A percentile compares a stretch with the other conserved stretches of the same genome.
These are phyloP conservation scores for Naganishia sp. DNA, from an alignment of 1,284 basidiomycete genomes.

Conservation along the genomic window DNA sequence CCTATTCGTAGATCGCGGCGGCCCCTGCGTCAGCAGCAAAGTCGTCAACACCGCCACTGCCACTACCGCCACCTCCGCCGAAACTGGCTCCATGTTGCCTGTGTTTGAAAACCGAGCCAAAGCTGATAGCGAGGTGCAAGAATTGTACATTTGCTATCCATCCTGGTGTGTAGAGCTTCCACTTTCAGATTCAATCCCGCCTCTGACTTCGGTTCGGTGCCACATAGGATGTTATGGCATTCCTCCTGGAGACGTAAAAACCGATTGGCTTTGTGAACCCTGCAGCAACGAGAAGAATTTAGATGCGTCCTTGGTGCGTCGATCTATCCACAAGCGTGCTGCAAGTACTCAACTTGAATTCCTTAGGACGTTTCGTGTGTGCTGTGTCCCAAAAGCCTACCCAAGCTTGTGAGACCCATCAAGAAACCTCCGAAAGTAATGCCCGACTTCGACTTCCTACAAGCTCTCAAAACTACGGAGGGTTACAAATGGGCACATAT, in stretches of 20 bases:
- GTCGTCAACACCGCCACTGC: constrained; percentile 31
- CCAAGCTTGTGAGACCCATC: constrained; percentile 31
- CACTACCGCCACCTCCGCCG: constrained; percentile 50
- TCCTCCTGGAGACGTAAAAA: constrained; percentile 62
- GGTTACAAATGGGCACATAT: constrained; percentile 90
- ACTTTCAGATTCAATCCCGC: neutral
- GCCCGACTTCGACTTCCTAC: constrained; percentile 68
- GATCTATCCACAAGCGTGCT: neutral
- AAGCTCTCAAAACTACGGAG: constrained; percentile 89
- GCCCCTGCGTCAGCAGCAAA: constrained; percentile 13
- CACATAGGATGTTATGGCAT: constrained; percentile 68
- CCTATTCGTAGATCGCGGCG: no score
- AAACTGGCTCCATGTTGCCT: constrained; percentile 71
- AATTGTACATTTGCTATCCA: constrained; percentile 75
- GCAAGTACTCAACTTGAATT: neutral
- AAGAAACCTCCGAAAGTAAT: constrained; percentile 52
- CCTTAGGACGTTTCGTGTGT: constrained; percentile 51
- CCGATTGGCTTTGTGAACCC: constrained; percentile 79
- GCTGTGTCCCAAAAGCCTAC: constrained; percentile 48
- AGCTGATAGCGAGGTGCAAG: constrained; percentile 75
- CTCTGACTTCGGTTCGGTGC: no score
- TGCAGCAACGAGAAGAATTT: constrained; percentile 75
- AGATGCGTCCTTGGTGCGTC: constrained; percentile 71
- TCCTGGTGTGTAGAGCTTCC: constrained; percentile 59
- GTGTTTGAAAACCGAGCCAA: constrained; percentile 73